Evolutionary conservation across 768 basidiomycete genomes (phyloP), one percentile per base, ranked within the genome.

Genomic region (Crucibulum laeve): DNA sequence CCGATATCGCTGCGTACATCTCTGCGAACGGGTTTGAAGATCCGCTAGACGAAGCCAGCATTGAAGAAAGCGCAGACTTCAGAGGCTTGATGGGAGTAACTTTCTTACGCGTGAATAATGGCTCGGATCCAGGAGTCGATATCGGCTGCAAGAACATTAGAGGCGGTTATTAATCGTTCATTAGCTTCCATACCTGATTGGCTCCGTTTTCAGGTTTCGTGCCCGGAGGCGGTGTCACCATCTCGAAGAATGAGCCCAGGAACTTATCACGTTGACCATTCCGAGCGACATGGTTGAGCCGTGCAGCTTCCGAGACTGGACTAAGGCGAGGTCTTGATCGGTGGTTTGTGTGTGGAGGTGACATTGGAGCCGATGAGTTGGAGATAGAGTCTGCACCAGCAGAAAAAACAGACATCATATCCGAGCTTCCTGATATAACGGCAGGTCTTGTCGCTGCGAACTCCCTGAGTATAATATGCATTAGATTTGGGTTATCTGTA

Each of bases 21-120:
- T 93, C 85, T 4, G 85, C 74, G 61, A 94, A 96, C 1, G 95
- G 93, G 59, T 95, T 96, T 7, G 85, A 73, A 11, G 78, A 70
- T 28, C 76, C 68, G 5, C 73, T 73, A 2, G 85, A 76, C 4
- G 81, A 75, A 1, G 84, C 85, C 19, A 97, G 74, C 69, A 90
- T 80, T 1, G 82, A 68, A 0, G 87, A 82, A 14, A 96, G 67
- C 19, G 82, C 76, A 1, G 91, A 93, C 54, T 70, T 72, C 7
- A 59, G 68, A 0, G 74, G 63, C 22, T 61, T 67, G 6, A 60
- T 40, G 0, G 77, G 69, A 0, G 53, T 49, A 4, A 88, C 70
- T 33, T 68, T 70, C 53, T 65, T 73, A 4, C 81, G 76, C 4
- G 70, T 48, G 54, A 91, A 88, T 24, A 69, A 59, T 25, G 71